Conservation (phyloP, 768 basidiomycete species). For the Collybia nuda region DNA sequence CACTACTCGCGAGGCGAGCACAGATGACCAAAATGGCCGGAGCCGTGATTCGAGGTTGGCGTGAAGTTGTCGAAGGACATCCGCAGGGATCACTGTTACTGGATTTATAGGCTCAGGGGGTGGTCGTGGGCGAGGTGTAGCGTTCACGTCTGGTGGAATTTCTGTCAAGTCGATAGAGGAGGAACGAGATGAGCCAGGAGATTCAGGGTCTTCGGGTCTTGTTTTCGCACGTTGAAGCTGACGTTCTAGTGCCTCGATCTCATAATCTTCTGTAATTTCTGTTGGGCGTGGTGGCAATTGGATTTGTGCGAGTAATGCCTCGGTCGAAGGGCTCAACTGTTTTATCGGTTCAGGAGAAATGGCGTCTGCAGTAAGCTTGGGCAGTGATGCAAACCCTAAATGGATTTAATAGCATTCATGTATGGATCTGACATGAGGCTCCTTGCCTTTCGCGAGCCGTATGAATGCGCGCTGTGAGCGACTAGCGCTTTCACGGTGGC, state of each 20-base stretch:
- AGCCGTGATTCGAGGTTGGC: constrained; percentile 76
- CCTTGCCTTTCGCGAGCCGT: constrained; percentile 70
- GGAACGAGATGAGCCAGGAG: constrained; percentile 17
- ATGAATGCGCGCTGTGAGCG: constrained; percentile 79
- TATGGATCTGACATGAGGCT: background rate
- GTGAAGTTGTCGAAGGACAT: constrained; percentile 54
- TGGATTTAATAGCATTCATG: background rate
- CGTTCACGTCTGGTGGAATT: background rate
- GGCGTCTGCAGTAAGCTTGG: constrained; percentile 47
- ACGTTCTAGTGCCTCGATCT: constrained; percentile 54
- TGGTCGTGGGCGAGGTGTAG: background rate
- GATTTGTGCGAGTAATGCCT: constrained; percentile 45
- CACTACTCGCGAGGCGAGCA: constrained; percentile 61
- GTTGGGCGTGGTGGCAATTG: constrained; percentile 56
- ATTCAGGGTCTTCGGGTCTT: constrained; percentile 16
- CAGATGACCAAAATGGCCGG: constrained; percentile 79
- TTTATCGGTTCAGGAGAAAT: constrained; percentile 22
- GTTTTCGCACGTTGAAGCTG: constrained; percentile 40
- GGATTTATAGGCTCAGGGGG: constrained; percentile 7
- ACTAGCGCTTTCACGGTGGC: constrained; percentile 58
- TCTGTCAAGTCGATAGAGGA: constrained; percentile 11
- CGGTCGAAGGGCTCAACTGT: constrained; percentile 39
- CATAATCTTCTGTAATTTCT: constrained; percentile 61
- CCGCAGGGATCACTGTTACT: constrained; percentile 18
- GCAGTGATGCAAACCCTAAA: constrained; percentile 72